Evolutionary conservation across 148 eudicot species (phyloP).

Genomic region (Dysphania ambrosioides): DNA sequence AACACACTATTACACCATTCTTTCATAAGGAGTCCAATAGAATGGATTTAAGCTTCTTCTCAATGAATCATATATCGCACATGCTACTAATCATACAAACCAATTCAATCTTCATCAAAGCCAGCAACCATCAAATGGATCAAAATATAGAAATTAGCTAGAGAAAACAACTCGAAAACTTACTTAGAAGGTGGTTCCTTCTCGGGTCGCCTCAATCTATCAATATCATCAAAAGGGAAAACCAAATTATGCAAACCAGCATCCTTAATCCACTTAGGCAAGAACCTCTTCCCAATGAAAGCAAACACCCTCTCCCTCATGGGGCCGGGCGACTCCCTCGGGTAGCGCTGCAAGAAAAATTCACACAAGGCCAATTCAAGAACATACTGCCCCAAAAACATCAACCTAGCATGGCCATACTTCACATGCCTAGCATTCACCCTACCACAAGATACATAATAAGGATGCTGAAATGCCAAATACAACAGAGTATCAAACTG

Average conservation of each 20-base stretch:
- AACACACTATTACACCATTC: background rate
- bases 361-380: conserved; percentile 82
- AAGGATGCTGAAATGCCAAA: conserved; percentile 87
- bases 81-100: background rate
- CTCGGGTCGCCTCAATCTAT: conserved; percentile 59
- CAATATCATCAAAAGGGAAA: conserved; percentile 82
- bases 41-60: background rate
- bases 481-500: conserved; percentile 87
- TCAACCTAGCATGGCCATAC: conserved; percentile 82
- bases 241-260: conserved; percentile 94
- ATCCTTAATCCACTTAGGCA: conserved; percentile 70
- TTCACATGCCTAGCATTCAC: conserved; percentile 71
- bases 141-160: background rate
- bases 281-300: conserved; percentile 70
- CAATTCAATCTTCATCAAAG: background rate
- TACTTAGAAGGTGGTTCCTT: conserved; percentile 92
- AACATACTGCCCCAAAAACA: conserved; percentile 84
- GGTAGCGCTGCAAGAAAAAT: conserved; percentile 86
- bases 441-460: conserved; percentile 63
- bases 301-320: conserved; percentile 84
- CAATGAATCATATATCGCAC: background rate
- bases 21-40: background rate
- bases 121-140: background rate
- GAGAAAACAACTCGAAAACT: conserved; percentile 29
- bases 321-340: conserved; percentile 81